Conservation (phyloP, 202 grass and related monocot species). For the Bolboschoenoplectus hybrid region DNA sequence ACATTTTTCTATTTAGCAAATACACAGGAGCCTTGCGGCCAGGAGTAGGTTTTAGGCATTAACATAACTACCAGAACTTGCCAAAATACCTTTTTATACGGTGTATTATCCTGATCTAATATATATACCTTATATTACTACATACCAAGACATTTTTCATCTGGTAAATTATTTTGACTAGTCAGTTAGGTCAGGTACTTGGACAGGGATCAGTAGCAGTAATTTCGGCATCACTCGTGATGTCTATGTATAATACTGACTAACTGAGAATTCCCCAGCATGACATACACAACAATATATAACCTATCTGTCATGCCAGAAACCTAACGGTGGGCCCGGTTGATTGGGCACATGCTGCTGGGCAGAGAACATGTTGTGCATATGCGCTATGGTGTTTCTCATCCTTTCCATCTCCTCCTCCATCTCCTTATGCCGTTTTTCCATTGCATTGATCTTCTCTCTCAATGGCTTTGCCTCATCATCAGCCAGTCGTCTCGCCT, state of each 20-base stretch:
- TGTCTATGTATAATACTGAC: background rate
- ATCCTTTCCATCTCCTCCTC: constrained; percentile 42
- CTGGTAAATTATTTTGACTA: background rate
- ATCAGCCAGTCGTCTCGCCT: constrained; percentile 54
- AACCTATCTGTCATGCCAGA: background rate
- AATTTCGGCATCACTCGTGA: background rate
- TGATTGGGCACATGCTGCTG: background rate
- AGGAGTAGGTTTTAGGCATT: background rate
- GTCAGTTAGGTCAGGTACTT: background rate
- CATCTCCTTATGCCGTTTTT: constrained; percentile 48
- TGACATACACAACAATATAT: background rate
- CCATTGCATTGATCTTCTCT: constrained; percentile 58
- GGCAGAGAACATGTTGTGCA: background rate
- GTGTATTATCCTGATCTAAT: background rate
- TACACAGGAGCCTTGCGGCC: background rate
- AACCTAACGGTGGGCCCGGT: background rate
- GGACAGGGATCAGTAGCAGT: background rate
- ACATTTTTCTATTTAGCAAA: background rate
- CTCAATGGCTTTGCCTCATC: constrained; percentile 44
- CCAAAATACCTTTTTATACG: background rate
- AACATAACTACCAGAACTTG: background rate
- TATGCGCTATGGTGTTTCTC: constrained; percentile 30
- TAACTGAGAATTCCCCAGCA: background rate
- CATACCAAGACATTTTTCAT: background rate
- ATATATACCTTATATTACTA: background rate